Percentiles rank a stretch among this genome's conserved stretches.
phyloP scores from a whole-genome alignment of 129 eudicot species.

The Pseudognaphalium luteoalbum region DNA sequence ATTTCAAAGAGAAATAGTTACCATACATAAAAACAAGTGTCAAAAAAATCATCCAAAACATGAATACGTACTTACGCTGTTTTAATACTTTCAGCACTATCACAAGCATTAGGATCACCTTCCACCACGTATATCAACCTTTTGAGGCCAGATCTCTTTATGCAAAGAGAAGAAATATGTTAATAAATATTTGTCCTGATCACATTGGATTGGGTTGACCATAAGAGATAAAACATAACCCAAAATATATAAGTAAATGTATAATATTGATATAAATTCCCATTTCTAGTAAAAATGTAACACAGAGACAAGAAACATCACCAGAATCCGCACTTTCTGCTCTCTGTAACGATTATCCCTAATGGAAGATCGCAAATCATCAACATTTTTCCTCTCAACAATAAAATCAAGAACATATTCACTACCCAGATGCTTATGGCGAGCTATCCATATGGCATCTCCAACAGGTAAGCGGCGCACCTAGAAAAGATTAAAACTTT shows the following conservation, averaged over 20 bases:
- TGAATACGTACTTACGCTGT: constrained; percentile 72
- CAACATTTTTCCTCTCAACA: constrained; percentile 93
- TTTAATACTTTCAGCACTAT: constrained; percentile 93
- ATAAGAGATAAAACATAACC: neutral
- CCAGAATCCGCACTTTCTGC: constrained; percentile 93
- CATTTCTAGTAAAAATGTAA: constrained; percentile 1
- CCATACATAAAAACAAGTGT: neutral
- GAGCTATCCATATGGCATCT: constrained; percentile 95
- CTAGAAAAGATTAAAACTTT: constrained; percentile 30
- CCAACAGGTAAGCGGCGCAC: constrained; percentile 87
- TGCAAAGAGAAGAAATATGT: constrained; percentile 7
- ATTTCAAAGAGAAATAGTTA: neutral
- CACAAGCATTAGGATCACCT: constrained; percentile 86
- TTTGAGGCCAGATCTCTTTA: constrained; percentile 87
- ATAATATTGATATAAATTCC: neutral
- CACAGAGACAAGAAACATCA: constrained; percentile 30
- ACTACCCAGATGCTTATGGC: constrained; percentile 56
- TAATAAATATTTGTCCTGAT: neutral
- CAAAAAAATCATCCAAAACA: neutral
- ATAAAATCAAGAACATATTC: constrained; percentile 95
- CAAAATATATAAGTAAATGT: neutral
- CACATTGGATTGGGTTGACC: neutral
- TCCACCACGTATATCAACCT: constrained; percentile 89
- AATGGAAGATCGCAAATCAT: constrained; percentile 81
- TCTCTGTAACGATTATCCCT: constrained; percentile 90